A percentile compares a stretch with the other conserved stretches of the same genome.
Evolutionary conservation across 1,284 basidiomycete species (phyloP).

Genomic region (Athelia psychrophila): DNA sequence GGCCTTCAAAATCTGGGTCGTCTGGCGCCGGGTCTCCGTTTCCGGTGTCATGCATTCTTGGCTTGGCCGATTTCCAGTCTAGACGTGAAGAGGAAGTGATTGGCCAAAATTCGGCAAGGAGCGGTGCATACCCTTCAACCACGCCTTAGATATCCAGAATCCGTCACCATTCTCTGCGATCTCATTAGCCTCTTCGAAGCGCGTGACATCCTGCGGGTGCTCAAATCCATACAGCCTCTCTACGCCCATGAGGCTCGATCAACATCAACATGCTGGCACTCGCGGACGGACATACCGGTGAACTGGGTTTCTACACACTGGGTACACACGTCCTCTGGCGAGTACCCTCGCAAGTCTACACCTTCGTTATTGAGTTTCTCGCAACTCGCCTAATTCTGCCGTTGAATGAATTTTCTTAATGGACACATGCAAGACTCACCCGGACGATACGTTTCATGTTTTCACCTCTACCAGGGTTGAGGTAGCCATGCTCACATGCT

Average conservation of each 20-base stretch:
- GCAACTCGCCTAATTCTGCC: slow-evolving; percentile 41
- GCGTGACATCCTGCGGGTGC: slow-evolving; percentile 57
- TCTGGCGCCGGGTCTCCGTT: slow-evolving; percentile 65
- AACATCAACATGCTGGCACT: slow-evolving; percentile 54
- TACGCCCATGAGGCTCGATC: slow-evolving; percentile 22
- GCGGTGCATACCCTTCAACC: slow-evolving; percentile 61
- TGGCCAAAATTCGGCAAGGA: slow-evolving; percentile 7
- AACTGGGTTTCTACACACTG: slow-evolving; percentile 43
- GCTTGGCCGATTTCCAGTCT: slow-evolving; percentile 73
- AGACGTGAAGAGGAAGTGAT: slow-evolving; percentile 6
- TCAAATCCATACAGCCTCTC: slow-evolving; percentile 65
- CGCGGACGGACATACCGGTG: slow-evolving; percentile 8
- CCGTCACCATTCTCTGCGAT: slow-evolving; percentile 41
- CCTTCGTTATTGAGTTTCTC: slow-evolving; percentile 36
- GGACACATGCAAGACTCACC: slow-evolving; percentile 29
- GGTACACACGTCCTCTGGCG: slow-evolving; percentile 54
- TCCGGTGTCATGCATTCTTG: slow-evolving; percentile 65
- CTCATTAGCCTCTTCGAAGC: slow-evolving; percentile 51
- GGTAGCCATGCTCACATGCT: slow-evolving; percentile 54
- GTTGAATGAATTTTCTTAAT: slow-evolving; percentile 5
- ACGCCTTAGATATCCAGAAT: slow-evolving; percentile 74
- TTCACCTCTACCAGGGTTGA: slow-evolving; percentile 53
- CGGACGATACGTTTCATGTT: slow-evolving; percentile 65
- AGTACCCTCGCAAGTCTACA: slow-evolving; percentile 44
- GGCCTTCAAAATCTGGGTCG: slow-evolving; percentile 44